These are phyloP conservation scores for Salix suchowensis DNA, from an alignment of 345 rosid species.

Conservation along the genomic window DNA sequence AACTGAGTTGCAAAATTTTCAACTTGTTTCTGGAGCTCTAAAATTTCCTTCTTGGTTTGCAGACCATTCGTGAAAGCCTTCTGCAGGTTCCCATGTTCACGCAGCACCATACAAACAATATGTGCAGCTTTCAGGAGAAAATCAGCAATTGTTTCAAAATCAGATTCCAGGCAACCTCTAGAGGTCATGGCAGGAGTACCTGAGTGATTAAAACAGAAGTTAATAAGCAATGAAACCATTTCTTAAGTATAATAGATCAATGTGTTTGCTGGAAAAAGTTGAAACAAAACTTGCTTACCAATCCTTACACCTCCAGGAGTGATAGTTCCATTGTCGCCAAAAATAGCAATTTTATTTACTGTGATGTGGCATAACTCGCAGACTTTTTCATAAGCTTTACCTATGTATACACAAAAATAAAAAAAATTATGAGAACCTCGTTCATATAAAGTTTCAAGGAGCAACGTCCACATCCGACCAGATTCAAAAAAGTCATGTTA, in stretches of 20 bases:
- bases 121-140: slow-evolving; percentile 24
- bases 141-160: slow-evolving; percentile 25
- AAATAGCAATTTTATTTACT: slow-evolving; percentile 24
- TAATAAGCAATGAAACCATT: not conserved
- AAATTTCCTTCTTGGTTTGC: slow-evolving; percentile 11
- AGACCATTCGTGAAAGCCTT: slow-evolving; percentile 15
- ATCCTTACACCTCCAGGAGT: slow-evolving; percentile 24
- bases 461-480: not conserved
- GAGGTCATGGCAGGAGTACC: slow-evolving; percentile 31
- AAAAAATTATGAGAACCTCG: not conserved
- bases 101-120: slow-evolving; percentile 8
- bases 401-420: not conserved
- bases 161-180: slow-evolving; percentile 28
- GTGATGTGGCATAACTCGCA: slow-evolving; percentile 29
- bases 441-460: not conserved
- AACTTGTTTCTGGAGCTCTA: slow-evolving; percentile 20
- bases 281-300: slow-evolving; percentile 5
- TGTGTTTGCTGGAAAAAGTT: not conserved
- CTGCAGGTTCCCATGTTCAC: slow-evolving; percentile 12
- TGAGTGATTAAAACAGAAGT: not conserved
- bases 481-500: not conserved
- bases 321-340: slow-evolving; percentile 24
- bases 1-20: slow-evolving; percentile 28
- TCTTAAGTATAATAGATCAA: not conserved
- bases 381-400: slow-evolving; percentile 22